Evolutionary conservation across 345 rosid genomes (phyloP).

Genomic region (Adansonia digitata): DNA sequence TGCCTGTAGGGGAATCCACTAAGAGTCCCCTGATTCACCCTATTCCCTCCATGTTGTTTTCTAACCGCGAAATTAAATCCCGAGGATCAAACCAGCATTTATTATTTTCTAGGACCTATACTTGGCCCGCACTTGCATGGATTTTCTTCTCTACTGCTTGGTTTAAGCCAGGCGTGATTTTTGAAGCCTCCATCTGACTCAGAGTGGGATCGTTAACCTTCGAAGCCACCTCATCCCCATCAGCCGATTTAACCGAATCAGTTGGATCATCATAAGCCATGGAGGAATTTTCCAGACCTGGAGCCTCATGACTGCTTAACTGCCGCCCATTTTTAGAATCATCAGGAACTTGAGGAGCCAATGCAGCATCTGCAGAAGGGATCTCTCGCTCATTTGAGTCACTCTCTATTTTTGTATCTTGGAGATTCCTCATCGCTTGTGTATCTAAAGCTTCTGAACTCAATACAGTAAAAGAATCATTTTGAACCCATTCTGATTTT

Average conservation of each 20-base stretch:
- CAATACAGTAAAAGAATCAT: conserved; percentile 9
- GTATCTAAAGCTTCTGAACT: not conserved
- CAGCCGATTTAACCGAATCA: conserved; percentile 6
- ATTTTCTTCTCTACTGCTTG: conserved; percentile 32
- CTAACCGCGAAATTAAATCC: not conserved
- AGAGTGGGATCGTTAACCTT: conserved; percentile 5
- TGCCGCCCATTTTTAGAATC: conserved; percentile 22
- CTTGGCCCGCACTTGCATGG: conserved; percentile 36
- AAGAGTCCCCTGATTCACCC: not conserved
- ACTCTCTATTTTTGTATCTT: conserved; percentile 2
- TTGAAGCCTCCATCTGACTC: conserved; percentile 23
- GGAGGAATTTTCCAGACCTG: conserved; percentile 10
- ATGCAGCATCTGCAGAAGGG: conserved; percentile 8
- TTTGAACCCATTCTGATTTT: conserved; percentile 15
- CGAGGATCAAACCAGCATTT: not conserved
- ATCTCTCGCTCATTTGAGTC: conserved; percentile 13
- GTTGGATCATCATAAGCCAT: conserved; percentile 3
- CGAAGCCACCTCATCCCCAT: conserved; percentile 8
- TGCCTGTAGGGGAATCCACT: not conserved
- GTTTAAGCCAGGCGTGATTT: conserved; percentile 26
- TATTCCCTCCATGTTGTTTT: not conserved
- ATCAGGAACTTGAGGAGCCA: conserved; percentile 6
- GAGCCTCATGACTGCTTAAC: conserved; percentile 4
- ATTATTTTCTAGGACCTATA: conserved; percentile 9
- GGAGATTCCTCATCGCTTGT: conserved; percentile 2